These are phyloP conservation scores for Lagenidium sp. DNA, from an alignment of 352 stramenopile genomes.

Conservation along the genomic window DNA sequence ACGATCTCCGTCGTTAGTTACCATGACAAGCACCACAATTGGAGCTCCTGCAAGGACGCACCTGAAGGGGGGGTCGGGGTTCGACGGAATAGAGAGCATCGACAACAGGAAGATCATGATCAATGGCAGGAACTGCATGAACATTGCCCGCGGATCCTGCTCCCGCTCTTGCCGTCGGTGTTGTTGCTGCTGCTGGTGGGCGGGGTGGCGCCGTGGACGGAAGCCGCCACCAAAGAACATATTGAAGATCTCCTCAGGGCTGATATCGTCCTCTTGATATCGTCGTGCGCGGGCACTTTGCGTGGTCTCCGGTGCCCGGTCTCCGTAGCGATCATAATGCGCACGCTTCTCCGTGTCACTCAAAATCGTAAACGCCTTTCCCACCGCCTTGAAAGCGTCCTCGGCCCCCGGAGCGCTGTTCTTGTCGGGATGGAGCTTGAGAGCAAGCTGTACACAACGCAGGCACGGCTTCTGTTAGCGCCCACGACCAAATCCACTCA, in stretches of 20 bases:
- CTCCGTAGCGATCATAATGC: conserved; percentile 80
- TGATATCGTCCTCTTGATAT: conserved; percentile 80
- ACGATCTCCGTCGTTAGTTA: background rate
- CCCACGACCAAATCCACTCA: conserved; percentile 1
- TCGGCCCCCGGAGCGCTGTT: conserved; percentile 96
- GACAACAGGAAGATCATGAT: conserved; percentile 83
- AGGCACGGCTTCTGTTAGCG: too few species aligned
- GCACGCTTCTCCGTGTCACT: conserved; percentile 85
- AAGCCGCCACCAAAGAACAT: conserved; percentile 88
- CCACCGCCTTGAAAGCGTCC: conserved; percentile 96
- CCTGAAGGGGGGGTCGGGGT: conserved; percentile 72
- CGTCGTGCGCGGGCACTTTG: conserved; percentile 24
- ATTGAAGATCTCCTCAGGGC: conserved; percentile 89
- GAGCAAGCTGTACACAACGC: conserved; percentile 46
- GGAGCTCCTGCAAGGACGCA: too few species aligned
- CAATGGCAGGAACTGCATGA: conserved; percentile 81
- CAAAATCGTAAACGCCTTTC: conserved; percentile 91
- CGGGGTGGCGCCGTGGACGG: conserved; percentile 31
- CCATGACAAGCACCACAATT: background rate
- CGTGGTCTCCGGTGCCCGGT: conserved; percentile 34
- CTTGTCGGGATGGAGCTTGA: conserved; percentile 90
- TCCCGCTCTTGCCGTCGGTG: conserved; percentile 37
- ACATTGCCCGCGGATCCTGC: conserved; percentile 27
- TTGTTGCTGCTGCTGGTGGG: conserved; percentile 18
- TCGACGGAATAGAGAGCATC: conserved; percentile 62